Evolutionary conservation across 2,329 filamentous ascomycete species (phyloP), one percentile per base, ranked within the genome.

Genomic region (Diaporthe sp.): DNA sequence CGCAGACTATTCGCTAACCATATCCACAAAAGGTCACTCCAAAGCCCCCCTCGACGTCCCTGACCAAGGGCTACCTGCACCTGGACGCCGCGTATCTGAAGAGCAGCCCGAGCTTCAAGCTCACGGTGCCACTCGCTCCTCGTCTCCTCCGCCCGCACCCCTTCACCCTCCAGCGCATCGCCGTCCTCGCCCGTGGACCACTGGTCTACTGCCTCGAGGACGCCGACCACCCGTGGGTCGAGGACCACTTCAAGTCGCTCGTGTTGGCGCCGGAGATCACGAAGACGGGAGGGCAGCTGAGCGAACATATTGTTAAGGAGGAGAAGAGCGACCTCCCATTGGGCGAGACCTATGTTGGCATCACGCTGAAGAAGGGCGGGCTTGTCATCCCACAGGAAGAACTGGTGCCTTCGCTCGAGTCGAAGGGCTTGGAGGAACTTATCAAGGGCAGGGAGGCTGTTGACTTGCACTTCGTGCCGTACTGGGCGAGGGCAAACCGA

Each of bases 181-280:
- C 89, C 38, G 85, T 87, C 2, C 80, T 92, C 15, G 88, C 86
- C 4, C 85, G 89, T 10, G 90, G 90, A 0, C 90, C 90, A 0
- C 78, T 92, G 12, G 82, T 92, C 5, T 92, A 92, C 80, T 92
- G 90, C 72, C 84, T 89, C 5, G 90, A 92, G 77, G 90, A 92
- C 72, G 78, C 84, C 12, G 89, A 92, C 77, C 89, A 92, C 74
- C 50, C 82, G 0, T 90, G 88, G 87, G 89, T 88, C 60, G 77
- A 82, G 1, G 85, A 90, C 77, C 89, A 91, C 79, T 90, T 90
- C 83, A 89, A 86, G 77, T 82, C 84, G 69, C 76, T 84, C 28
- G 80, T 80, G 22, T 77, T 82, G 67, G 77, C 75, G 60, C 73
- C 78, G 19, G 77, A 75, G 19, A 64, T 78, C 10, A 40, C 57